Percentiles rank a stretch among this genome's conserved stretches.
phyloP scores from a whole-genome alignment of 306 rosid species.

The Castanospermum australe region DNA sequence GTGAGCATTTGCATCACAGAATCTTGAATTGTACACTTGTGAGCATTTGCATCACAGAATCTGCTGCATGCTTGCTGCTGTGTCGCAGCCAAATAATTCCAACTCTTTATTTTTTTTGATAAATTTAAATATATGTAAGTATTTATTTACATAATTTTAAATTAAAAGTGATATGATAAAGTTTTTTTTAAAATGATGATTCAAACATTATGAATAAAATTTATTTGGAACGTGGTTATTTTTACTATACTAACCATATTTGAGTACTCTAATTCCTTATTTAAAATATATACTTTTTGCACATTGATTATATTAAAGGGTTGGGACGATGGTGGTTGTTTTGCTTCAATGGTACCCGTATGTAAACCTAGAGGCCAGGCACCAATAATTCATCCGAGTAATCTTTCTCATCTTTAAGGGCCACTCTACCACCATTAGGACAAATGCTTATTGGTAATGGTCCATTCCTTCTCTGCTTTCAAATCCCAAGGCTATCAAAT shows the following conservation, averaged over 20 bases:
- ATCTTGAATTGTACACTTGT: neutral
- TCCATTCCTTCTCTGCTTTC: neutral
- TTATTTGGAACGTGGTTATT: no score
- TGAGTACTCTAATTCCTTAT: no score
- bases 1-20: constrained; percentile 13
- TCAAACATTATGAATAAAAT: no score
- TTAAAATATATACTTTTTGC: neutral
- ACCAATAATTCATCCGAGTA: neutral
- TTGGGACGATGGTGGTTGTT: neutral
- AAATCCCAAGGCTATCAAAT: neutral
- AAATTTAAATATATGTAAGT: no score
- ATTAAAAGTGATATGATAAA: no score
- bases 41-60: constrained; percentile 11
- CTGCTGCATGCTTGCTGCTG: neutral
- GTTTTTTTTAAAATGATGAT: no score
- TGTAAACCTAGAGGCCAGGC: neutral
- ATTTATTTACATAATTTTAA: no score
- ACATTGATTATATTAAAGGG: neutral
- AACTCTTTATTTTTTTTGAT: neutral
- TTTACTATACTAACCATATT: no score
- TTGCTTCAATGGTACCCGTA: neutral
- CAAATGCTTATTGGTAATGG: neutral
- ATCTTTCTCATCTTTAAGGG: neutral
- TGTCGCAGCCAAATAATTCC: neutral
- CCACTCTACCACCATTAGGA: neutral